Conservation (phyloP, 192 early-diverging fungal species). For the Paraglomus occultum region DNA sequence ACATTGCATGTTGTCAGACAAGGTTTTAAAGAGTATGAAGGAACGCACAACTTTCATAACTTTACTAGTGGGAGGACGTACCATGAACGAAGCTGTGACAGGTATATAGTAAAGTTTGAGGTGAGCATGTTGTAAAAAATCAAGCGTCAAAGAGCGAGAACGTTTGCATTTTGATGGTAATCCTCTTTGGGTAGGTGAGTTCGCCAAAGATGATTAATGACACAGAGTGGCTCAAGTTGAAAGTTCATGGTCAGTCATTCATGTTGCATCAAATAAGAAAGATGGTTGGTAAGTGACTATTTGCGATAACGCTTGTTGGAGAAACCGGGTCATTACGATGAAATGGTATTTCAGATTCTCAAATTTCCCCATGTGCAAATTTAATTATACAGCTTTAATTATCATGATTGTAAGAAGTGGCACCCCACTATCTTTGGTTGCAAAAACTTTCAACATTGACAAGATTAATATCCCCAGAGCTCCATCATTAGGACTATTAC, state of each 20-base stretch:
- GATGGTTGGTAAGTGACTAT: slow-evolving; percentile 81
- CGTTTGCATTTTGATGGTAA: background rate
- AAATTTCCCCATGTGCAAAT: slow-evolving; percentile 1
- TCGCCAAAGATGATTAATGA: slow-evolving; percentile 67
- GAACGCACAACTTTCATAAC: slow-evolving; percentile 95
- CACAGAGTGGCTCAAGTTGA: slow-evolving; percentile 89
- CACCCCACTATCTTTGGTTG: slow-evolving; percentile 69
- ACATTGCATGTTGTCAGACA: slow-evolving; percentile 64
- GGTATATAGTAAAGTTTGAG: slow-evolving; percentile 82
- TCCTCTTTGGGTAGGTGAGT: slow-evolving; percentile 35
- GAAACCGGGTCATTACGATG: background rate
- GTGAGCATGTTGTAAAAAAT: slow-evolving; percentile 36
- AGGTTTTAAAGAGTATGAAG: slow-evolving; percentile 69
- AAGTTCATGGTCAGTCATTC: slow-evolving; percentile 94
- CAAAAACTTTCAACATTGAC: slow-evolving; percentile 56
- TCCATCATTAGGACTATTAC: slow-evolving; percentile 82
- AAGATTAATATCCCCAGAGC: slow-evolving; percentile 97
- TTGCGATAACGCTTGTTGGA: background rate
- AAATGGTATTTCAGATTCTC: background rate
- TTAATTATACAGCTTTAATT: slow-evolving; percentile 49
- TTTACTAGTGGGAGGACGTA: slow-evolving; percentile 81
- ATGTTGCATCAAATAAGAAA: slow-evolving; percentile 99
- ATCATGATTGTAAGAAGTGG: slow-evolving; percentile 75
- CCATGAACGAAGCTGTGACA: slow-evolving; percentile 72
- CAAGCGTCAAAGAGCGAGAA: background rate